Base-by-base conservation (phyloP, 768 basidiomycete genomes). In the Tulasnella sp. region DNA sequence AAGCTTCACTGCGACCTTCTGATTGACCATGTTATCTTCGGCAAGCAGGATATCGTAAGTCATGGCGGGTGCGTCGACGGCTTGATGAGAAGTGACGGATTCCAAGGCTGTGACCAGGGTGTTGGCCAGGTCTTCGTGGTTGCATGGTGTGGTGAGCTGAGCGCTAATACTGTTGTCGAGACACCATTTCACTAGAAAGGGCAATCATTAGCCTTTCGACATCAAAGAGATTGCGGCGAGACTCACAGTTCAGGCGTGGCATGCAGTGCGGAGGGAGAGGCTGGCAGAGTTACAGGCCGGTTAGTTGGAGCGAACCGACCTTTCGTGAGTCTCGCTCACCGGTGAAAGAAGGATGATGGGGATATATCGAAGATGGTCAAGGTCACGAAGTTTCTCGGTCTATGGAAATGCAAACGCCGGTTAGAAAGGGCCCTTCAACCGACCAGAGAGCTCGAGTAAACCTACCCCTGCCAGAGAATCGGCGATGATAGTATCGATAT, bases 1-100 rank as follows among this genome's bases (percentile, higher is more conserved):
- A 81, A 99, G 95, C 89, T 97, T 98, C 81, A 98, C 93, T 0
- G 98, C 98, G 12, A 99, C 88, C 86, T 97, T 97, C 88, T 97
- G 96, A 86, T 97, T 96, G 78, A 97, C 96, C 83, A 96, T 87
- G 84, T 98, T 99, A 85, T 99, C 98, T 85, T 99, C 98, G 0
- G 98, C 98, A 22, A 99, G 90, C 41, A 99, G 90, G 83, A 99
- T 97, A 85, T 96, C 95, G 86, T 96, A 96, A 3, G 92, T 90
- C 37, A 94, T 90, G 83, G 97, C 95, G 85, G 93, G 97, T 31
- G 94, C 93, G 1, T 92, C 92, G 14, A 94, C 91, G 12, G 95
- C 93, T 0, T 95, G 94, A 81, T 93, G 94, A 82, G 96, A 93
- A 31, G 96, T 96, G 86, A 96, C 97, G 72, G 94, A 94, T 85